Evolutionary conservation across 225 moss, liverwort and hornwort species (phyloP).

Genomic region (Polytrichum commune): DNA sequence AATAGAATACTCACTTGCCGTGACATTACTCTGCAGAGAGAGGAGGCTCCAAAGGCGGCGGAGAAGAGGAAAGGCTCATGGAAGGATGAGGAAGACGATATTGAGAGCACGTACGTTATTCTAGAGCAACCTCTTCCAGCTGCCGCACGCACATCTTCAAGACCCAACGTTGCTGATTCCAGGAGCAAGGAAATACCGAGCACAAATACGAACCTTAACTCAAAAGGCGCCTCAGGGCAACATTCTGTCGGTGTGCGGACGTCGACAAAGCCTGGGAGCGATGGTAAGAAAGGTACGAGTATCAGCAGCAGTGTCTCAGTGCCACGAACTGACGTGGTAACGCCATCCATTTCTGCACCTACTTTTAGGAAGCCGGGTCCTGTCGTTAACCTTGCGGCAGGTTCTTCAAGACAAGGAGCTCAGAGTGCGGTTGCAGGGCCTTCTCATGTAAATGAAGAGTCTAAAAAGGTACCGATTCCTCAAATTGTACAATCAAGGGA

Average conservation of each 20-base stretch:
- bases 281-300: not conserved
- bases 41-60: conserved; percentile 3
- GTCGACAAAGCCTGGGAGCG: not conserved
- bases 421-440: not conserved
- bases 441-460: not conserved
- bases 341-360: not conserved
- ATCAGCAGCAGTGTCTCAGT: not conserved
- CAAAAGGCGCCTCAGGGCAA: not conserved
- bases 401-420: not conserved
- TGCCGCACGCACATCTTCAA: conserved; percentile 9
- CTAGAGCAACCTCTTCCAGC: conserved; percentile 3
- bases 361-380: not conserved
- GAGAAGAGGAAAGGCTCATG: not conserved
- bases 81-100: conserved; percentile 4
- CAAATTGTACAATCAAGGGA: not conserved
- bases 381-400: conserved; percentile 1
- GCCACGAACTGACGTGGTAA: not conserved
- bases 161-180: not conserved
- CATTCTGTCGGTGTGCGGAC: not conserved
- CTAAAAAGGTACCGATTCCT: not conserved
- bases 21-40: not conserved
- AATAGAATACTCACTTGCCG: too few relatives aligned
- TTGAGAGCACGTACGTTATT: conserved; percentile 6
- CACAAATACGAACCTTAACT: not conserved
- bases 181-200: not conserved